phyloP scores from a whole-genome alignment of 805 yeast species.

The Candida quercuum region DNA sequence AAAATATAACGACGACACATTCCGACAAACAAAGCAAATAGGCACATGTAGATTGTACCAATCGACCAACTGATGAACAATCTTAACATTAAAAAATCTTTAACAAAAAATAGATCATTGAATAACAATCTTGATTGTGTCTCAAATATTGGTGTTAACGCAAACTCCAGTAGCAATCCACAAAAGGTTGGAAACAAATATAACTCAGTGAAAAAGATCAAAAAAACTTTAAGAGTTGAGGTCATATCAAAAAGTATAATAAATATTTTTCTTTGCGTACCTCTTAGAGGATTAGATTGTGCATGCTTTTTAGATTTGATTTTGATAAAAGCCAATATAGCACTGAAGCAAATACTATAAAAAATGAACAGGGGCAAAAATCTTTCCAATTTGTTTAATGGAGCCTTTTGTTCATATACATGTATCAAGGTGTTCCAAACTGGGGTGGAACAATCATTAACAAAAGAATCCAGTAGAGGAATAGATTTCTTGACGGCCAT shows the following conservation, averaged over 20 bases:
- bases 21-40: conserved; percentile 80
- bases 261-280: conserved; percentile 46
- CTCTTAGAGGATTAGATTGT: conserved; percentile 39
- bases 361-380: conserved; percentile 30
- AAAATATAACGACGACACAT: conserved; percentile 69
- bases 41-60: conserved; percentile 85
- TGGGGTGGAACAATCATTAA: conserved; percentile 17
- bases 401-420: conserved; percentile 19
- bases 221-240: conserved; percentile 67
- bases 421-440: conserved; percentile 9
- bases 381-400: conserved; percentile 34
- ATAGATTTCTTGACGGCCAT: neutral
- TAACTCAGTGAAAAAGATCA: conserved; percentile 72
- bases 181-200: conserved; percentile 84
- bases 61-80: conserved; percentile 41
- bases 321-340: conserved; percentile 27
- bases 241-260: conserved; percentile 47
- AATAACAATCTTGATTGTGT: conserved; percentile 3
- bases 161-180: conserved; percentile 71
- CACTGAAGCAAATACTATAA: conserved; percentile 25
- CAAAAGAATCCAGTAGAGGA: conserved; percentile 4
- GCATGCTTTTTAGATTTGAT: conserved; percentile 22
- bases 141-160: conserved; percentile 54
- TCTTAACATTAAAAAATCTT: neutral
- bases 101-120: neutral